Conservation (phyloP, 495 filamentous ascomycete genomes). For the Talaromyces nanjingensis region DNA sequence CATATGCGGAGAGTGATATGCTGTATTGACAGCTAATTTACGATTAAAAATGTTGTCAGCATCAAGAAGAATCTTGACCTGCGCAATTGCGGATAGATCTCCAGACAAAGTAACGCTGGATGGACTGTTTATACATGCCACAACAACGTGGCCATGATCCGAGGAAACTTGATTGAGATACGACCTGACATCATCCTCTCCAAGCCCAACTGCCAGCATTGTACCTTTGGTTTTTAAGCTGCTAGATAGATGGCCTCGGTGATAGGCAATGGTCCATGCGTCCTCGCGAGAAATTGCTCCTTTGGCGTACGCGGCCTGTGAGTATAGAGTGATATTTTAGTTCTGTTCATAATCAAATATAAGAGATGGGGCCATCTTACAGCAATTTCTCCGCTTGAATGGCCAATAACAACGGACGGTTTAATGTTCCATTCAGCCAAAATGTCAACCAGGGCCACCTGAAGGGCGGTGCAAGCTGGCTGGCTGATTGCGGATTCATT, state of each 20-base stretch:
- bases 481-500: background rate
- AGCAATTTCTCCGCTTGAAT: background rate
- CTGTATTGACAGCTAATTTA: background rate
- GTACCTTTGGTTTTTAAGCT: background rate
- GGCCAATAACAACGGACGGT: background rate
- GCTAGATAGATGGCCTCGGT: background rate
- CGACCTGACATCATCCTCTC: background rate
- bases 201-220: background rate
- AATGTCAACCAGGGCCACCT: background rate
- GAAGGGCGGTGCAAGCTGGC: background rate
- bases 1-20: background rate
- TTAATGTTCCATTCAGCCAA: background rate
- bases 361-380: background rate
- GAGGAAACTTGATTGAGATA: background rate
- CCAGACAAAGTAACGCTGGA: conserved; percentile 23
- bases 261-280: background rate
- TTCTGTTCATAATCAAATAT: background rate
- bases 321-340: background rate
- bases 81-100: conserved; percentile 13
- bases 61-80: background rate
- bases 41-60: background rate
- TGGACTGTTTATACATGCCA: conserved; percentile 29
- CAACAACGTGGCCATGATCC: background rate
- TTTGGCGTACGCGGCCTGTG: background rate
- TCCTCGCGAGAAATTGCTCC: background rate